These are phyloP conservation scores for Wallacemonas sp. DNA, from an alignment of 208 protist species.

Conservation along the genomic window DNA sequence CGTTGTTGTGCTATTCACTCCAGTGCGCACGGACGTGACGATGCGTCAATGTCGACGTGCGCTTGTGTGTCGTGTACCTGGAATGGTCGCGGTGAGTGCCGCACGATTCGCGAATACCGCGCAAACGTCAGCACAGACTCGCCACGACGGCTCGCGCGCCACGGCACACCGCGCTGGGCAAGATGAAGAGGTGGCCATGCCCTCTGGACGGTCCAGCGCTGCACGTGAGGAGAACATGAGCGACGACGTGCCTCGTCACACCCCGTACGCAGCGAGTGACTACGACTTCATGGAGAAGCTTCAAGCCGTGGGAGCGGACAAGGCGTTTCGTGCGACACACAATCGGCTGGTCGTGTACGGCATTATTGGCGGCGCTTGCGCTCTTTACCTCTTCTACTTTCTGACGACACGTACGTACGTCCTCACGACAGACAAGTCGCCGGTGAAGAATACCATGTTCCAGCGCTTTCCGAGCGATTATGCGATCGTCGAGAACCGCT, in stretches of 20 bases:
- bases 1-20: not conserved
- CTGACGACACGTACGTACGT: constrained; percentile 64
- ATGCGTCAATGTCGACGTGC: no score
- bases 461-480: constrained; percentile 71
- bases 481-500: constrained; percentile 60
- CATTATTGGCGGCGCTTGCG: constrained; percentile 11
- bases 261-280: constrained; percentile 23
- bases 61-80: no score
- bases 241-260: no score
- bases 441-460: constrained; percentile 39
- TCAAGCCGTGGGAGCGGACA: constrained; percentile 20
- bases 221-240: no score
- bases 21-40: no score
- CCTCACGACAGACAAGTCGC: constrained; percentile 57
- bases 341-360: constrained; percentile 25
- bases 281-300: constrained; percentile 53
- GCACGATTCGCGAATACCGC: no score
- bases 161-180: no score
- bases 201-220: no score
- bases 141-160: no score
- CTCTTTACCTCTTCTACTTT: constrained; percentile 45
- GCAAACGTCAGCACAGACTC: no score
- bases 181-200: not conserved
- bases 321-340: constrained; percentile 20
- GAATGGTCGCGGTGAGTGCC: no score